phyloP scores from a whole-genome alignment of 2,329 filamentous ascomycete species.

The Fusarium brevicatenulatum region DNA sequence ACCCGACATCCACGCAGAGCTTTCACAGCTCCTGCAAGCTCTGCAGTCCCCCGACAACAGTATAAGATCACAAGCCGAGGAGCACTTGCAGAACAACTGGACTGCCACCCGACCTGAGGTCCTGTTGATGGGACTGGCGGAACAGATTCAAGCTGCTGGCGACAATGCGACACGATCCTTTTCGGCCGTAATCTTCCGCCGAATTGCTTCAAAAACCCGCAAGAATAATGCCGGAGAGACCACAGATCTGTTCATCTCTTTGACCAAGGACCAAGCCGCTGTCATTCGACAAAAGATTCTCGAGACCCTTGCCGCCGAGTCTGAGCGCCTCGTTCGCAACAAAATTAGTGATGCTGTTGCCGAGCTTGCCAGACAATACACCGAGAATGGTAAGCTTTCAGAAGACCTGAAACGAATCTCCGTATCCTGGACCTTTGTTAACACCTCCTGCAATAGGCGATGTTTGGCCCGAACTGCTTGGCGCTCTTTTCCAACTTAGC shows the following conservation, averaged over 20 bases:
- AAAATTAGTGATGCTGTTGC: slow-evolving; percentile 98
- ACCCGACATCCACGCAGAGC: slow-evolving; percentile 83
- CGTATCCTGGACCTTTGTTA: slow-evolving; percentile 16
- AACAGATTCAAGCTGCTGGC: slow-evolving; percentile 85
- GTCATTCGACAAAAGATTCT: slow-evolving; percentile 88
- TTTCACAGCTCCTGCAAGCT: slow-evolving; percentile 86
- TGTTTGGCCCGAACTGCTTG: slow-evolving; percentile 89
- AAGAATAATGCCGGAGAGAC: slow-evolving; percentile 78
- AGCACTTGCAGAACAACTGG: slow-evolving; percentile 92
- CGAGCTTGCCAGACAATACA: slow-evolving; percentile 93
- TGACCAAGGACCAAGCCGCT: slow-evolving; percentile 76
- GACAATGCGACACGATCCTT: slow-evolving; percentile 87
- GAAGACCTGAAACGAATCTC: not conserved
- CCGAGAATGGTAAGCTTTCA: slow-evolving; percentile 78
- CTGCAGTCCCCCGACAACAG: slow-evolving; percentile 91
- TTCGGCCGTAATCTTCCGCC: slow-evolving; percentile 91
- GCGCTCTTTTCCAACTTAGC: slow-evolving; percentile 87
- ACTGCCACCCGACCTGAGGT: slow-evolving; percentile 82
- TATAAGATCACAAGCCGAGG: slow-evolving; percentile 86
- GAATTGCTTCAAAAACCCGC: slow-evolving; percentile 88
- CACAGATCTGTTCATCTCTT: slow-evolving; percentile 85
- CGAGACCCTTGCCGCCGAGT: slow-evolving; percentile 78
- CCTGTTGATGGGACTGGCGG: slow-evolving; percentile 90
- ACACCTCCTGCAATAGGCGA: slow-evolving; percentile 65
- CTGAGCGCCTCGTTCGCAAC: slow-evolving; percentile 80